These are phyloP conservation scores for Biscutella auriculata DNA, from an alignment of 441 rosid genomes.

Conservation along the genomic window DNA sequence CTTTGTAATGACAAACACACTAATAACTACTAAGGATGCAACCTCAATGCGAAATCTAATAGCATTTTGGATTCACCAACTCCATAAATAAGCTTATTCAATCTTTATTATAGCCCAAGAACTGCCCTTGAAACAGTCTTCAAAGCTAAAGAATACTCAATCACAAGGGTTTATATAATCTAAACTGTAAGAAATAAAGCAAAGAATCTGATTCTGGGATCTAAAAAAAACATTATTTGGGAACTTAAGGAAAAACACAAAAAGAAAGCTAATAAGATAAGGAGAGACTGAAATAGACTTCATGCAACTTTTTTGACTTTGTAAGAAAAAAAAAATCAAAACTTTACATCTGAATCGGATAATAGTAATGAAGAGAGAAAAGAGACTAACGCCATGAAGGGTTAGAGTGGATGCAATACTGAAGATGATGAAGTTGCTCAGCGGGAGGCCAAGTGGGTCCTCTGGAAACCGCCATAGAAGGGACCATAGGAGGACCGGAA, in stretches of 20 bases:
- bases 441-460: constrained; percentile 74
- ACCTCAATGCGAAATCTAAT: too few species aligned
- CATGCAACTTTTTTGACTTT: too few species aligned
- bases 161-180: not conserved
- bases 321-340: too few species aligned
- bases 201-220: constrained; percentile 22
- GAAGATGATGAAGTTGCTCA: constrained; percentile 81
- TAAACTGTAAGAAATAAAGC: not conserved
- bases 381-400: constrained; percentile 58
- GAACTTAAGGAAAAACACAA: too few species aligned
- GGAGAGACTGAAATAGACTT: too few species aligned
- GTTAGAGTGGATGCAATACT: constrained; percentile 80
- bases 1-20: too few species aligned
- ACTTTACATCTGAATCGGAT: too few species aligned
- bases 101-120: not conserved
- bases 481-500: too few species aligned
- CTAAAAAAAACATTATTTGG: too few species aligned
- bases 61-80: not conserved
- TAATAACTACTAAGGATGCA: not conserved
- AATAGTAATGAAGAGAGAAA: not conserved
- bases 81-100: not conserved
- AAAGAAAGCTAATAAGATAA: too few species aligned
- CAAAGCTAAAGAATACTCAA: not conserved
- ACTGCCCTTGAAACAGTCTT: not conserved
- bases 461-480: constrained; percentile 67